A percentile compares a stretch with the other conserved stretches of the same genome.
Conservation (phyloP, 352 stramenopile genomes). For the Globisporangium takayamanum region DNA sequence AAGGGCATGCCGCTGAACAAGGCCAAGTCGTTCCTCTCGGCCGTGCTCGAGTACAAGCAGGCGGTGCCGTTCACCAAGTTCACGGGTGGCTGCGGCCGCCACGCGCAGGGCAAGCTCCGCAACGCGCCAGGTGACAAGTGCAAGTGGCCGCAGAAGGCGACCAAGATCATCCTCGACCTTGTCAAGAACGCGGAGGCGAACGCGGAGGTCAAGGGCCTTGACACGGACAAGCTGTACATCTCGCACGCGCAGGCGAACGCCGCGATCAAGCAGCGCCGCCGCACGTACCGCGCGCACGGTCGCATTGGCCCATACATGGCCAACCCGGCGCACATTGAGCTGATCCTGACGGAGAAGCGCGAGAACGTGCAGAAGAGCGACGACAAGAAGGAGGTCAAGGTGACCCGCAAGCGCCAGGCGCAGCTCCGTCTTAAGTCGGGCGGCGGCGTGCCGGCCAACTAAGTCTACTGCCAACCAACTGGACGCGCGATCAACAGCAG, state of each 20-base stretch:
- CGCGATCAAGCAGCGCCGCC: constrained; percentile 96
- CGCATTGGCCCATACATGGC: constrained; percentile 98
- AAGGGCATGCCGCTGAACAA: constrained; percentile 96
- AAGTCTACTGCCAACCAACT: constrained; percentile 27
- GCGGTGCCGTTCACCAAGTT: constrained; percentile 99
- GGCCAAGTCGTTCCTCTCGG: constrained; percentile 94
- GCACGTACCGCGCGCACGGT: constrained; percentile 98
- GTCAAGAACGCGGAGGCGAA: constrained; percentile 99
- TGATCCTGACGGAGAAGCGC: constrained; percentile 96
- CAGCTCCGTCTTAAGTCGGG: constrained; percentile 87
- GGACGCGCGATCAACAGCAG: not conserved
- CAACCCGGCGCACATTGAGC: constrained; percentile 98
- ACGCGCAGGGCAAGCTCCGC: constrained; percentile 94
- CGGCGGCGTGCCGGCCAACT: constrained; percentile 78
- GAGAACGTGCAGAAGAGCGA: constrained; percentile 91
- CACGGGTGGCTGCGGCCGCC: constrained; percentile 97
- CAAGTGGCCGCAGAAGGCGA: constrained; percentile 98
- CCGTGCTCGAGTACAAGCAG: constrained; percentile 97
- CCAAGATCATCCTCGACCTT: constrained; percentile 97
- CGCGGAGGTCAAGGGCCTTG: constrained; percentile 97
- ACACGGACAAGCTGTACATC: constrained; percentile 95
- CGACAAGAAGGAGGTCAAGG: constrained; percentile 77
- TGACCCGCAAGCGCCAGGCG: constrained; percentile 85
- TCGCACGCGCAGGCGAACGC: constrained; percentile 97
- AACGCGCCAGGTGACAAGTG: constrained; percentile 95